These are phyloP conservation scores for Paraurostyla sp. DNA, from an alignment of 73 alveolate species.

Conservation along the genomic window DNA sequence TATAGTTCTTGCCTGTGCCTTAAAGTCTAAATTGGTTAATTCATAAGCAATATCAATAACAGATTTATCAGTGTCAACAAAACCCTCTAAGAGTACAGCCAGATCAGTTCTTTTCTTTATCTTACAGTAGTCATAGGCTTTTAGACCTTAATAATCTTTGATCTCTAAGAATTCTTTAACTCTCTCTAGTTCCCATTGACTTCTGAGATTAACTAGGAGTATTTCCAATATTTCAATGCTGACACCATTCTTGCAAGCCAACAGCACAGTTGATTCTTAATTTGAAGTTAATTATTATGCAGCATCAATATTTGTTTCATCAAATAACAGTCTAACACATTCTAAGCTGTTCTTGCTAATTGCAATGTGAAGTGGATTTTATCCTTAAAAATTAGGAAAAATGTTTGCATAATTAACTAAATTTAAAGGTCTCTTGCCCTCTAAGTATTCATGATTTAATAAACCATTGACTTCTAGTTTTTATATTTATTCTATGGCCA, in stretches of 20 bases:
- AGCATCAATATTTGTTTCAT: slow-evolving; percentile 45
- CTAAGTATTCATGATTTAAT: slow-evolving; percentile 20
- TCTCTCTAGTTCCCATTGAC: background rate
- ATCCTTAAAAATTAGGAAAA: background rate
- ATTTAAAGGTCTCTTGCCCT: background rate
- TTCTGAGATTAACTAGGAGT: slow-evolving; percentile 24
- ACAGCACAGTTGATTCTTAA: background rate
- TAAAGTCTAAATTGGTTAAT: background rate
- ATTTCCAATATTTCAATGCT: slow-evolving; percentile 16
- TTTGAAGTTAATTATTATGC: background rate
- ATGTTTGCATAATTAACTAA: background rate
- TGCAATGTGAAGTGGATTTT: slow-evolving; percentile 45
- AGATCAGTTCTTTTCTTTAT: slow-evolving; percentile 55
- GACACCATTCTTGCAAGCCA: slow-evolving; percentile 47
- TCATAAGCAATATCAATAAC: slow-evolving; percentile 38
- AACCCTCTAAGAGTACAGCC: slow-evolving; percentile 45
- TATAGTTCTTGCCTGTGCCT: background rate
- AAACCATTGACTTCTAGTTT: background rate
- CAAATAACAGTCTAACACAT: background rate
- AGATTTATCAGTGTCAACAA: slow-evolving; percentile 17
- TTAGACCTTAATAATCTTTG: slow-evolving; percentile 7
- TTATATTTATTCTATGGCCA: background rate
- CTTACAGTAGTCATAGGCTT: slow-evolving; percentile 59
- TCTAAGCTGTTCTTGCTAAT: slow-evolving; percentile 4
- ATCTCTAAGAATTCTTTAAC: slow-evolving; percentile 15